phyloP scores from a whole-genome alignment of 2,329 filamentous ascomycete genomes.

The Leptographium radiaticola region DNA sequence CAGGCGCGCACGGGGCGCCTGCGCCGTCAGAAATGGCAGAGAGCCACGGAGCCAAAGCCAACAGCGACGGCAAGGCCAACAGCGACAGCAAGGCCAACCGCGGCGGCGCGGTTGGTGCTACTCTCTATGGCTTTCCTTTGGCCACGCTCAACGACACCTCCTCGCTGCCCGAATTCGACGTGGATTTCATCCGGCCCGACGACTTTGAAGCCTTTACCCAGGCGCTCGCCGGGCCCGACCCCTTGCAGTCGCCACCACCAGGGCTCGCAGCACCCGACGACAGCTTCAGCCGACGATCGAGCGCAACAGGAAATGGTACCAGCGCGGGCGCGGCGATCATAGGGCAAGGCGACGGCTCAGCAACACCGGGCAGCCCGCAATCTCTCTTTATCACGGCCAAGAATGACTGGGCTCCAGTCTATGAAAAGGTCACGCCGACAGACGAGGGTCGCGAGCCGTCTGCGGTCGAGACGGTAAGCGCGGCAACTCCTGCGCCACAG shows the following conservation, averaged over 20 bases:
- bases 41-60: not conserved
- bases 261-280: slow-evolving; percentile 28
- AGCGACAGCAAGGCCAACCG: not conserved
- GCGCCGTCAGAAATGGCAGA: not conserved
- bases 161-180: slow-evolving; percentile 64
- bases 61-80: not conserved
- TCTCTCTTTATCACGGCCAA: slow-evolving; percentile 67
- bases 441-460: not conserved
- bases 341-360: slow-evolving; percentile 3
- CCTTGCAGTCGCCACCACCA: slow-evolving; percentile 40
- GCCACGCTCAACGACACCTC: slow-evolving; percentile 54
- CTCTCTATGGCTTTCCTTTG: slow-evolving; percentile 41
- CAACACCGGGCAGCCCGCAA: slow-evolving; percentile 15
- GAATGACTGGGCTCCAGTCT: slow-evolving; percentile 90
- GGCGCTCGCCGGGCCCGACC: slow-evolving; percentile 72
- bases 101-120: not conserved
- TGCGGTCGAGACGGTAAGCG: not conserved
- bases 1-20: not conserved
- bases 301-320: not conserved
- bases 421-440: slow-evolving; percentile 43
- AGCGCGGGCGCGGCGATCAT: not conserved
- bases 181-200: slow-evolving; percentile 60
- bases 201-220: slow-evolving; percentile 68
- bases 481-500: not conserved
- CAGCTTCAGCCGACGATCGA: slow-evolving; percentile 19